A percentile compares a stretch with the other conserved stretches of the same genome.
Conservation (phyloP, 75 land plant genomes). For the Selaginella moellendorffii region DNA sequence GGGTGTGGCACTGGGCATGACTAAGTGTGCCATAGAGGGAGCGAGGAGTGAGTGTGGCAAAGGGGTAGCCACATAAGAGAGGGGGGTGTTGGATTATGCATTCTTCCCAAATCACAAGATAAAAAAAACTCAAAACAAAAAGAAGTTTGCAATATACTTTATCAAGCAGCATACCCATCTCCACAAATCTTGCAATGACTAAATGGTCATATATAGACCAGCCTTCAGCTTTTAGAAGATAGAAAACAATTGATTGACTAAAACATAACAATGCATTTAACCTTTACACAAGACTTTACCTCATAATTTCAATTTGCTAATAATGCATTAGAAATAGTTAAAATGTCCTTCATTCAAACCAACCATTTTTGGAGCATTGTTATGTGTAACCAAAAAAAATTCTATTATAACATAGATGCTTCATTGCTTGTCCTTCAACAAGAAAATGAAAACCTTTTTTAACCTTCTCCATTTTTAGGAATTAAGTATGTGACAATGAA, state of each 20-base stretch:
- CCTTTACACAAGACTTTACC: slow-evolving; percentile 83
- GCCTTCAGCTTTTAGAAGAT: slow-evolving; percentile 72
- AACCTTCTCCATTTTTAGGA: slow-evolving; percentile 44
- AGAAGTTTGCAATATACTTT: too few species aligned
- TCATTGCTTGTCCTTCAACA: slow-evolving; percentile 68
- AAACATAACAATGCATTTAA: slow-evolving; percentile 69
- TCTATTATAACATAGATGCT: not conserved
- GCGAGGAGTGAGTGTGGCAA: too few species aligned
- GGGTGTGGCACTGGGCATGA: too few species aligned
- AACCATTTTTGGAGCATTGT: slow-evolving; percentile 88
- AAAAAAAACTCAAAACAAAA: too few species aligned
- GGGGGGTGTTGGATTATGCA: too few species aligned
- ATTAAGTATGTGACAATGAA: too few species aligned
- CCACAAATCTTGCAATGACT: slow-evolving; percentile 60
- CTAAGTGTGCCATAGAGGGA: too few species aligned
- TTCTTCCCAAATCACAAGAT: not conserved
- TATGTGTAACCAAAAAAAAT: slow-evolving; percentile 9
- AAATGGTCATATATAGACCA: slow-evolving; percentile 61
- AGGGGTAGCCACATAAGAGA: too few species aligned
- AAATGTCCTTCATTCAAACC: slow-evolving; percentile 37
- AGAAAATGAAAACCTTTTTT: slow-evolving; percentile 48
- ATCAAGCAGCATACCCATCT: slow-evolving; percentile 66
- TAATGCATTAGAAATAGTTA: too few species aligned
- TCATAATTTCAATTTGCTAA: slow-evolving; percentile 53
- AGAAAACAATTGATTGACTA: slow-evolving; percentile 75